Evolutionary conservation across 2,329 filamentous ascomycete species (phyloP).

Genomic region (Stagonosporopsis chrysanthemi): DNA sequence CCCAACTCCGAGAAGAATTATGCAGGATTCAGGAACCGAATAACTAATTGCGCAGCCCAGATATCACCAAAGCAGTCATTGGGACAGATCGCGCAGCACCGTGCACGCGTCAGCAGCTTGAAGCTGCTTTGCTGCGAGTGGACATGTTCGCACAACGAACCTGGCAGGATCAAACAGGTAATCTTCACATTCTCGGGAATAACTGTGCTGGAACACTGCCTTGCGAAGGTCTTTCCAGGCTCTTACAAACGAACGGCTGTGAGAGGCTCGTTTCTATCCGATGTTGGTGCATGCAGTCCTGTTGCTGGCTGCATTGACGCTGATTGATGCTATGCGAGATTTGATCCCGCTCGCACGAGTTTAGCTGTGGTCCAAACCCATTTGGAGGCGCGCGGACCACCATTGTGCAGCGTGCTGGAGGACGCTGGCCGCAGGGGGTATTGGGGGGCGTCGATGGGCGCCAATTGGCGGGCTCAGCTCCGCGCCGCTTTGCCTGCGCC

Average conservation of each 20-base stretch:
- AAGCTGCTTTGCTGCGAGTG: slow-evolving; percentile 3
- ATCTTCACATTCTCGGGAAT: slow-evolving; percentile 6
- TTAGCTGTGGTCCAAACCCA: neutral
- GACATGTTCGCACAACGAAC: neutral
- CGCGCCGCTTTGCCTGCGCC: neutral
- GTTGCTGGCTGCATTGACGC: neutral
- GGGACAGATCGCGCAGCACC: neutral
- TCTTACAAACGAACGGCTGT: slow-evolving; percentile 4
- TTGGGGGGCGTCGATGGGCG: neutral
- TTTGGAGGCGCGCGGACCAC: neutral
- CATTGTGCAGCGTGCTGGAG: slow-evolving; percentile 4
- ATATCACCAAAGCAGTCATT: neutral
- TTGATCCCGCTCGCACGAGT: neutral
- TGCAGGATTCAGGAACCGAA: neutral
- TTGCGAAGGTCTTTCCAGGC: slow-evolving; percentile 1
- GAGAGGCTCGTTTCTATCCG: slow-evolving; percentile 9
- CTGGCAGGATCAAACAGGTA: slow-evolving; percentile 12
- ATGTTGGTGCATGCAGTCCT: slow-evolving; percentile 1
- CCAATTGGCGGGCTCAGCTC: neutral
- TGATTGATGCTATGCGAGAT: neutral
- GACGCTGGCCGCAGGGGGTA: neutral
- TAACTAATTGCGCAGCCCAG: neutral
- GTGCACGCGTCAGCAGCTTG: neutral
- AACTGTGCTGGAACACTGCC: neutral
- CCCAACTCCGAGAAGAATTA: slow-evolving; percentile 10